phyloP scores from a whole-genome alignment of 345 rosid species.

The Salix koriyanagi region DNA sequence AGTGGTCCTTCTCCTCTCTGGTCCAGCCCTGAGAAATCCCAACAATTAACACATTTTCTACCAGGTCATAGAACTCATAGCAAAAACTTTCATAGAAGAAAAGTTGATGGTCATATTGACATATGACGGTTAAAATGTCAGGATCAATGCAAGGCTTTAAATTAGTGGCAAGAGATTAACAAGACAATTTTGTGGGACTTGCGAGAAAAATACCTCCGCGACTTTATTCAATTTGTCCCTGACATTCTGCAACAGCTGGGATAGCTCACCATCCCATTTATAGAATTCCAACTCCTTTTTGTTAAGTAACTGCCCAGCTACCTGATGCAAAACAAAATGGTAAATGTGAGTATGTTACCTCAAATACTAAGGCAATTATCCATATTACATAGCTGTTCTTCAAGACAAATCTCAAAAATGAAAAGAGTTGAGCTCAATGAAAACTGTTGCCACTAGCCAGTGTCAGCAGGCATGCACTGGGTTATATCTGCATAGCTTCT shows the following conservation, averaged over 20 bases:
- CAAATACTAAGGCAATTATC: neutral
- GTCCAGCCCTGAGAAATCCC: constrained; percentile 62
- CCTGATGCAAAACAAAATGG: constrained; percentile 33
- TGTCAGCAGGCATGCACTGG: neutral
- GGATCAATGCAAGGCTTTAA: neutral
- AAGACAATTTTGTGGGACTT: neutral
- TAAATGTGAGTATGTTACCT: neutral
- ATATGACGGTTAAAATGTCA: neutral
- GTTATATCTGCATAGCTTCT: neutral
- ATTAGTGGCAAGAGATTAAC: neutral
- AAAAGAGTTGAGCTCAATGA: neutral
- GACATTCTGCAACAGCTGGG: constrained; percentile 66
- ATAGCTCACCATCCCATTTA: constrained; percentile 87
- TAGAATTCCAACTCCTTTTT: constrained; percentile 68
- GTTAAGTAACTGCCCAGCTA: constrained; percentile 63
- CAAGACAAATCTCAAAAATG: neutral
- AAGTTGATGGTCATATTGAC: neutral
- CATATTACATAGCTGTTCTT: neutral
- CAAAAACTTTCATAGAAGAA: neutral
- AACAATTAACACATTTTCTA: constrained; percentile 4
- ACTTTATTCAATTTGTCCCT: constrained; percentile 77
- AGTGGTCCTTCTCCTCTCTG: constrained; percentile 79
- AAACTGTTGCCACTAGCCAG: neutral
- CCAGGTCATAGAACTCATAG: neutral
- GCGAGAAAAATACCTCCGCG: constrained; percentile 43